Base-by-base conservation (phyloP, 148 eudicot genomes). In the Vaccinium darrowii region DNA sequence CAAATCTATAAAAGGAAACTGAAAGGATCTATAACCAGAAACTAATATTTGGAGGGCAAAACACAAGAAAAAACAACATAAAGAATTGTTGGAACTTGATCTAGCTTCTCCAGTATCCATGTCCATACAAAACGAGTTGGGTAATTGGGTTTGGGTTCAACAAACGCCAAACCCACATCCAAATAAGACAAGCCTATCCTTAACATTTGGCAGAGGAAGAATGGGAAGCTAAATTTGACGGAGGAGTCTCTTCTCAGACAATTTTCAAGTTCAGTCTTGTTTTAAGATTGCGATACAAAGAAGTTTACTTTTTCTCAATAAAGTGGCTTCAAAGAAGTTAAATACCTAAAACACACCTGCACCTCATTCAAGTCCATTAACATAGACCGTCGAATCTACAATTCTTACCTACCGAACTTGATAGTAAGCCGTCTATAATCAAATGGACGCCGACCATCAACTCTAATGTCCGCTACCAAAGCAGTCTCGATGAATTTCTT, bases 391-490 rank as follows among this genome's bases (percentile, higher is more conserved):
- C 8, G 43, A 19, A 57, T 30, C 57, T 56, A 33, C 72, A 36
- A 21, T 84, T 60, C 92, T 88, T 92, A 96, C 99, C 91, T 89
- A 78, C 95, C 95, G 84, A 96, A 96, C 88, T 92, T 91, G 80
- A 96, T 93, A 74, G 90, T 88, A 54, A 94, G 81, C n/a, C 90
- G 88, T 49, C 99, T 87, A 85, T 92, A 96, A 52, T 96, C 99
- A 87, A 91, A 91, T 33, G 92, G 95, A 81, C 93, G 89, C 15
- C 99, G 90, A 5, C 97, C 99, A 90, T 96, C 99, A 85, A 93
- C 87, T 89, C 99, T 88, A 47, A 93, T 89, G 83, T 93, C 94
- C 1, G 94, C 88, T 63, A 88, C 87, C 67, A 96, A 90, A 15
- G 98, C 93, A 49, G 93, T 89, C 90, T 94, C 92, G 30, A 96